Base-by-base conservation (phyloP, 2,329 filamentous ascomycete genomes). In the Herpotrichia juniperi region DNA sequence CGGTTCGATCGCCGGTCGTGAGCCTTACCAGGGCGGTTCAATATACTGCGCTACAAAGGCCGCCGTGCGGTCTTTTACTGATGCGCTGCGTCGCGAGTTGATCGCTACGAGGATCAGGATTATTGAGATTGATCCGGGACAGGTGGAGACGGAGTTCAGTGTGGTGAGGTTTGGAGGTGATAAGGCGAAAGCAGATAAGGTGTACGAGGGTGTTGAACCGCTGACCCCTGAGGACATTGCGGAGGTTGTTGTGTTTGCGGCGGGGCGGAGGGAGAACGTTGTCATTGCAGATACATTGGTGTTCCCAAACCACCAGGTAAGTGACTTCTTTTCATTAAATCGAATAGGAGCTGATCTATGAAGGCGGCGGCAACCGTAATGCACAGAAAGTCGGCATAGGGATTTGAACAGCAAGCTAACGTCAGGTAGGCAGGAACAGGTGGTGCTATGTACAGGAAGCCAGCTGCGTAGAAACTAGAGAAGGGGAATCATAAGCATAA, bases 21-120 rank as follows among this genome's bases (percentile, higher is more conserved):
- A 96, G 64, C 83, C 90, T 10, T 97, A 96, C 73, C 80, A 86
- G 1, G 91, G 91, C 44, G 93, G 93, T 24, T 87, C 87, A 71
- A 96, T 96, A 69, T 97, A 97, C 82, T 96, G 93, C 74, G 91
- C 92, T 1, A 93, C 90, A 53, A 97, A 97, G 77, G 91, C 92
- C 17, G 93, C 93, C 1, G 88, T 96, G 50, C 85, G 89, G 63
- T 88, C 83, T 61, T 96, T 96, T 76, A 92, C 90, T 0, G 91
- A 96, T 50, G 83, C 88, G 10, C 75, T 97, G 71, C 83, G 93
- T 61, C 90, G 87, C 72, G 93, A 97, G 77, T 81, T 96, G 53
- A 88, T 97, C 61, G 81, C 88, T 6, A 90, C 88, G 16, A 82
- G 89, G 50, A 90, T 96, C 56, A 81, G 93, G 50, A 81, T 96